These are phyloP conservation scores for Trypanosoma melophagium DNA, from an alignment of 208 protist species.

Conservation along the genomic window DNA sequence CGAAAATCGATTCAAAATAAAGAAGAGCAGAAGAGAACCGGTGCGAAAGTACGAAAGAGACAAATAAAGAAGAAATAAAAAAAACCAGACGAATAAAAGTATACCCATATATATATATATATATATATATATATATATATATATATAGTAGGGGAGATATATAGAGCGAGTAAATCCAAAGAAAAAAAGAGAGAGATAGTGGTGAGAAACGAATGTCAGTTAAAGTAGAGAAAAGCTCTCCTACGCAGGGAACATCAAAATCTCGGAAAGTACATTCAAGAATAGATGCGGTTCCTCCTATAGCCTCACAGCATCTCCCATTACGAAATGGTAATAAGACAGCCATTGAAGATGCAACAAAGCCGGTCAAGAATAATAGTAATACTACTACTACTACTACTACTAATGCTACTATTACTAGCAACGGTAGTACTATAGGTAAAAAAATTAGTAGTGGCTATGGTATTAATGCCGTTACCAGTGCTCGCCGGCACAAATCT, in stretches of 20 bases:
- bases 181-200: not conserved
- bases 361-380: not conserved
- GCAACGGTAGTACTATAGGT: not conserved
- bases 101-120: not conserved
- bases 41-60: not conserved
- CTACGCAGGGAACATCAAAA: not conserved
- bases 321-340: not conserved
- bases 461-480: too few relatives aligned
- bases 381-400: slow-evolving; percentile 1
- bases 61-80: not conserved
- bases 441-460: too few relatives aligned
- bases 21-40: not conserved
- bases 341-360: not conserved
- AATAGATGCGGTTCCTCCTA: not conserved
- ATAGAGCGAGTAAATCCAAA: too few relatives aligned
- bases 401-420: not conserved
- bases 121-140: slow-evolving; percentile 15
- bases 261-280: not conserved
- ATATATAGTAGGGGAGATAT: too few relatives aligned
- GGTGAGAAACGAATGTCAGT: not conserved
- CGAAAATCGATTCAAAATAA: too few relatives aligned
- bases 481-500: too few relatives aligned
- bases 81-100: not conserved
- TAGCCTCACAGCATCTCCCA: not conserved
- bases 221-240: not conserved